Conservation (phyloP, 495 filamentous ascomycete species). For the Podospora fimiseda region DNA sequence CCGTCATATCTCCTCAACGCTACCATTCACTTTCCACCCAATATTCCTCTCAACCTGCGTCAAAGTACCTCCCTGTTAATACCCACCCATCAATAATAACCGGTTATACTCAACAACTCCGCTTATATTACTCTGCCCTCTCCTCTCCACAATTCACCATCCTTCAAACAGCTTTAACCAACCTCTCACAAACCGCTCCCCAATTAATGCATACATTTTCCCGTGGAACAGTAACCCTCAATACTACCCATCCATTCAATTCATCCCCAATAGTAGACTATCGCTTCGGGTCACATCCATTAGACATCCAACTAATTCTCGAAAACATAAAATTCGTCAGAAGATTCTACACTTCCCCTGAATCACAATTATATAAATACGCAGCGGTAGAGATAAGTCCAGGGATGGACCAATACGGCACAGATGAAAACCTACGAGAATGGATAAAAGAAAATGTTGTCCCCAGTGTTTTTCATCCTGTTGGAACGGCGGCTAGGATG, state of each 20-base stretch:
- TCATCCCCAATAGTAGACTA: slow-evolving; percentile 28
- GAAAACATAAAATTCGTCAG: slow-evolving; percentile 27
- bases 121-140: slow-evolving; percentile 25
- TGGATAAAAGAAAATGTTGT: slow-evolving; percentile 20
- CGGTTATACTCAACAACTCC: slow-evolving; percentile 33
- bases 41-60: slow-evolving; percentile 19
- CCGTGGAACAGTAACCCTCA: slow-evolving; percentile 36
- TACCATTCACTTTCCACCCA: not conserved
- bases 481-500: slow-evolving; percentile 31
- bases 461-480: slow-evolving; percentile 31
- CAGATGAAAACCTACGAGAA: slow-evolving; percentile 17
- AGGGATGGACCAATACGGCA: slow-evolving; percentile 15
- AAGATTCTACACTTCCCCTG: slow-evolving; percentile 24
- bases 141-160: slow-evolving; percentile 9
- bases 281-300: not conserved
- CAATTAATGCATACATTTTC: slow-evolving; percentile 30
- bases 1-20: not conserved
- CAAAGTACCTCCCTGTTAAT: slow-evolving; percentile 23
- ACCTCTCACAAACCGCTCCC: slow-evolving; percentile 17
- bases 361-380: slow-evolving; percentile 6
- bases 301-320: not conserved
- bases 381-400: not conserved
- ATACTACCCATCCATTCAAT: slow-evolving; percentile 36
- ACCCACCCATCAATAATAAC: slow-evolving; percentile 26
- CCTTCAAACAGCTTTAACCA: not conserved